A percentile compares a stretch with the other conserved stretches of the same genome.
These are phyloP conservation scores for Oligophagozyma castellii DNA, from an alignment of 1,139 yeast species.

Conservation along the genomic window DNA sequence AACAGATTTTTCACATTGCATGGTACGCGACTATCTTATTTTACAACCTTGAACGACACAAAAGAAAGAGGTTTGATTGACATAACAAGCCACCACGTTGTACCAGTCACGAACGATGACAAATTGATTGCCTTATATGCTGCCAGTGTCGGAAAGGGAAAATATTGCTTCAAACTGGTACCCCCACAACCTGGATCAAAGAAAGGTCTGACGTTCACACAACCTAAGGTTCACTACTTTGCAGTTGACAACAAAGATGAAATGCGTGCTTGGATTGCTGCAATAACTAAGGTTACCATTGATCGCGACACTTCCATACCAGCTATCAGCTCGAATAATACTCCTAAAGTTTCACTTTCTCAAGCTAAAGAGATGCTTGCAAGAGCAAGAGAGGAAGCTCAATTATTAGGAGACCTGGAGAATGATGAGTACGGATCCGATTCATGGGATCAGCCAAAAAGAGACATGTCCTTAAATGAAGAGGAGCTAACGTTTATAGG, in stretches of 20 bases:
- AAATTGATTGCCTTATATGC: slow-evolving; percentile 76
- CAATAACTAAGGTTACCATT: slow-evolving; percentile 88
- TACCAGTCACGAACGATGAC: slow-evolving; percentile 62
- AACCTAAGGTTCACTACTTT: slow-evolving; percentile 88
- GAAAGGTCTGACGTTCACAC: slow-evolving; percentile 90
- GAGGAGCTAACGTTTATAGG: too few relatives aligned
- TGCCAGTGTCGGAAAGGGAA: slow-evolving; percentile 86
- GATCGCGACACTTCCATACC: slow-evolving; percentile 90
- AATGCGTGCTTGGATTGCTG: slow-evolving; percentile 90
- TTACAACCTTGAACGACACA: slow-evolving; percentile 58
- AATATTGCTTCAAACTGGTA: slow-evolving; percentile 78
- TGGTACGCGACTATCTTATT: slow-evolving; percentile 86
- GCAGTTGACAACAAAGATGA: slow-evolving; percentile 87
- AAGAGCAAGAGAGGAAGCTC: slow-evolving; percentile 58
- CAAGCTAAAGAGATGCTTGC: slow-evolving; percentile 79
- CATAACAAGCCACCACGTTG: slow-evolving; percentile 84
- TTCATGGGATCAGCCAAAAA: too few relatives aligned
- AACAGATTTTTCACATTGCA: slow-evolving; percentile 80
- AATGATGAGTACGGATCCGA: too few relatives aligned
- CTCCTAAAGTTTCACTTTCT: slow-evolving; percentile 80
- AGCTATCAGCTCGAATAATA: slow-evolving; percentile 79
- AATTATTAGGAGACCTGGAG: too few relatives aligned
- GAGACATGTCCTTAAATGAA: too few relatives aligned
- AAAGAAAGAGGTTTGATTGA: slow-evolving; percentile 88
- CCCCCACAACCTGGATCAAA: slow-evolving; percentile 98